phyloP scores from a whole-genome alignment of 2,329 filamentous ascomycete genomes.

The Fusarium temperatum region DNA sequence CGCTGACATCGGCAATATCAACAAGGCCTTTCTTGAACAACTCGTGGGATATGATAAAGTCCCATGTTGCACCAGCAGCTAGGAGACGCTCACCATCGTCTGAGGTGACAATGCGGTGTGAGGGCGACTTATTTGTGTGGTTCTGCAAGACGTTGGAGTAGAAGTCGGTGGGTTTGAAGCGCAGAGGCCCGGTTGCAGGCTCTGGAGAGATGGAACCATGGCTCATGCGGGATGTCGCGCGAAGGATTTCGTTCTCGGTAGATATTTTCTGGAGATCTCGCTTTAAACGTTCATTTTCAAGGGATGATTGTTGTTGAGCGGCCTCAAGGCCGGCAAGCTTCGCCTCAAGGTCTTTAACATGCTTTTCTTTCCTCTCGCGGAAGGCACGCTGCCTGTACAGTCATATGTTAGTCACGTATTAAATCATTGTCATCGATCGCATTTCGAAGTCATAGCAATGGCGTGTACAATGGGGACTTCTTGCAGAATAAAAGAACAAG shows the following conservation, averaged over 20 bases:
- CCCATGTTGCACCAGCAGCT: constrained; percentile 85
- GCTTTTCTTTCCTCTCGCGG: constrained; percentile 92
- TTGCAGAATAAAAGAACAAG: background rate
- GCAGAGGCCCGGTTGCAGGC: constrained; percentile 72
- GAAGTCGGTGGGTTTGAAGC: constrained; percentile 77
- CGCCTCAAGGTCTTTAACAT: constrained; percentile 90
- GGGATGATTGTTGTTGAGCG: constrained; percentile 74
- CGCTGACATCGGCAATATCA: constrained; percentile 83
- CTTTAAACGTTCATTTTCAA: constrained; percentile 88
- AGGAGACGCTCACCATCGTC: constrained; percentile 75
- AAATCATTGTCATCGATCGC: background rate
- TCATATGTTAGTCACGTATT: constrained; percentile 20
- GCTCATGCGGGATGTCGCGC: constrained; percentile 71
- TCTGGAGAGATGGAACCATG: constrained; percentile 54
- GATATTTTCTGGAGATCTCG: constrained; percentile 83
- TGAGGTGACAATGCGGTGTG: constrained; percentile 74
- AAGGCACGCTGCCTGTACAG: constrained; percentile 85
- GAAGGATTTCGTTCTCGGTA: constrained; percentile 92
- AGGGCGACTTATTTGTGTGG: constrained; percentile 69
- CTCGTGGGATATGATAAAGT: constrained; percentile 83
- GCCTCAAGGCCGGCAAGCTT: constrained; percentile 83
- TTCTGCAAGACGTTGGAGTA: constrained; percentile 70
- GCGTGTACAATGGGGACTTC: background rate
- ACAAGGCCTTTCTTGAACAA: constrained; percentile 80
- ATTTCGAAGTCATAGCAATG: background rate